A percentile compares a stretch with the other conserved stretches of the same genome.
Evolutionary conservation across 2,329 filamentous ascomycete genomes (phyloP).

Genomic region (Simplicillium sp.): DNA sequence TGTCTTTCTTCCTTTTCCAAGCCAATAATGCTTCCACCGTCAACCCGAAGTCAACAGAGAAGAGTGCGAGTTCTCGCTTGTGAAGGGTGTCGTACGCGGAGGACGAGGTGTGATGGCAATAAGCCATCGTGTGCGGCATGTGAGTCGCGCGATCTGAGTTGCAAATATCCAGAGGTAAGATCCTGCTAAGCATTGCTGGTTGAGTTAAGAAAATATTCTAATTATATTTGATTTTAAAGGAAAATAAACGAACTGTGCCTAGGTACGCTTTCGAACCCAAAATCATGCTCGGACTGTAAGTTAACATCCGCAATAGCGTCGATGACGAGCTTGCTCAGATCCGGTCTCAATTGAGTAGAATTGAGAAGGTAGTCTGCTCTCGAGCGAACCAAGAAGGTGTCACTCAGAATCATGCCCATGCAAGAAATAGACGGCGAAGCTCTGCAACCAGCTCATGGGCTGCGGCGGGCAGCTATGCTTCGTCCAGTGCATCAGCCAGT

Average conservation of each 20-base stretch:
- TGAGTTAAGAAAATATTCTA: too few relatives aligned
- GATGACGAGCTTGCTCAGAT: slow-evolving; percentile 3
- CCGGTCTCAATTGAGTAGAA: slow-evolving; percentile 2
- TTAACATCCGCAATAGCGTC: not conserved
- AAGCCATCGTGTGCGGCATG: slow-evolving; percentile 4
- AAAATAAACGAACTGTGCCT: slow-evolving; percentile 3
- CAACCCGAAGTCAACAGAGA: slow-evolving; percentile 1
- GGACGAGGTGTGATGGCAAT: slow-evolving; percentile 6
- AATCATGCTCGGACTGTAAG: not conserved
- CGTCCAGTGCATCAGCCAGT: slow-evolving; percentile 1
- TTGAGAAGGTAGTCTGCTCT: not conserved
- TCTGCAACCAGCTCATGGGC: slow-evolving; percentile 1
- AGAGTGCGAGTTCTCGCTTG: slow-evolving; percentile 5
- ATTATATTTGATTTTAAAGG: not conserved
- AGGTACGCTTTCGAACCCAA: not conserved
- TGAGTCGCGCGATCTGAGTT: slow-evolving; percentile 1
- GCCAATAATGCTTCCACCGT: slow-evolving; percentile 1
- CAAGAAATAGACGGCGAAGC: not conserved
- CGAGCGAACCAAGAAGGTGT: not conserved
- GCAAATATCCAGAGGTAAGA: slow-evolving; percentile 6
- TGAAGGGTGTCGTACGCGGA: slow-evolving; percentile 4
- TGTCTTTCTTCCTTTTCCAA: not conserved
- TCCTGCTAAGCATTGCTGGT: not conserved
- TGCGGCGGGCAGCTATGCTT: not conserved
- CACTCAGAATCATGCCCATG: not conserved